These are phyloP conservation scores for Geranium rotundifolium DNA, from an alignment of 345 rosid species.

Conservation along the genomic window DNA sequence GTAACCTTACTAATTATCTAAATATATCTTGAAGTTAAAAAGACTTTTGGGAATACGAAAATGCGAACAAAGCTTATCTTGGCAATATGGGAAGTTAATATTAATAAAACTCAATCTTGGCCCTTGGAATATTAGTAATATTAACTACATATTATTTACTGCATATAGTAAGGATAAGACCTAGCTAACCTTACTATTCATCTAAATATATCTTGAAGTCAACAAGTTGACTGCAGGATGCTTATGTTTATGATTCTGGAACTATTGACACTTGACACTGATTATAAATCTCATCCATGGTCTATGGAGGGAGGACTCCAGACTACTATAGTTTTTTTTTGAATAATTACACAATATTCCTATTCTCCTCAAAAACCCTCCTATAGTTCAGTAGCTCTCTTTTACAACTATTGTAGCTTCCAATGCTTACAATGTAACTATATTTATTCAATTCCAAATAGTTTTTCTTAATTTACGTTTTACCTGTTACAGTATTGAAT, in stretches of 20 bases:
- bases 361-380: too few species aligned
- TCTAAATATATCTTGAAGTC: background rate
- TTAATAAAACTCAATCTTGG: background rate
- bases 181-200: background rate
- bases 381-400: background rate
- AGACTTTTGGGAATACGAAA: too few species aligned
- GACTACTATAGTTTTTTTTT: too few species aligned
- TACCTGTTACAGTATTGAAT: slow-evolving; percentile 44
- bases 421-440: background rate
- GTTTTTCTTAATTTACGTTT: background rate
- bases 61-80: too few species aligned
- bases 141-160: background rate
- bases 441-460: background rate
- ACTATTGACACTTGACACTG: too few species aligned
- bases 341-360: too few species aligned
- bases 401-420: background rate
- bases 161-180: background rate
- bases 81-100: too few species aligned
- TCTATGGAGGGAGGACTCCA: background rate
- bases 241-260: background rate
- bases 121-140: background rate
- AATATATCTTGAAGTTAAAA: too few species aligned
- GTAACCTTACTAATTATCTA: too few species aligned
- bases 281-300: background rate
- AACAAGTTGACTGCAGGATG: background rate